Base-by-base conservation (phyloP, 2,329 filamentous ascomycete genomes). In the Teratosphaeriaceae sp. region DNA sequence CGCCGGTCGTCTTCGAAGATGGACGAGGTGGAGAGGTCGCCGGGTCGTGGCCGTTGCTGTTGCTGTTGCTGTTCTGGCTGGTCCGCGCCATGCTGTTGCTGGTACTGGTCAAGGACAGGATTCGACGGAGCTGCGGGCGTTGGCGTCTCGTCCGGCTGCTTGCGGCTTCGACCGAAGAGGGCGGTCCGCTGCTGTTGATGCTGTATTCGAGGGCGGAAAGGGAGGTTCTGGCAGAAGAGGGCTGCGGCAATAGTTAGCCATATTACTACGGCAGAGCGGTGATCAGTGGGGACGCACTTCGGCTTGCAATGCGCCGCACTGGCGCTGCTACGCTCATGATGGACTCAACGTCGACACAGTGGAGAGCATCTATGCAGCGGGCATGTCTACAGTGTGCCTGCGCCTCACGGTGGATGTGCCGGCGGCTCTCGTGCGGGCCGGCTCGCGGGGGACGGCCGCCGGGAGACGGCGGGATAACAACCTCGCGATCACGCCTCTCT, bases 321-420 rank as follows among this genome's bases (percentile, higher is more conserved):
- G 81, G 79, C 59, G 80, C 67, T 64, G 76, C 75, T 56, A 83
- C 65, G 67, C 73, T 85, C 83, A 87, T 88, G 38, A n/a, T n/a
- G n/a, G n/a, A n/a, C n/a, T n/a, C n/a, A n/a, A n/a, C n/a, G n/a
- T n/a, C n/a, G n/a, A n/a, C n/a, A n/a, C n/a, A n/a, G n/a, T n/a
- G n/a, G n/a, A n/a, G n/a, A n/a, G n/a, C n/a, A n/a, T n/a, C n/a
- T n/a, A n/a, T n/a, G n/a, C n/a, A n/a, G n/a, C n/a, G n/a, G n/a
- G n/a, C n/a, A n/a, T n/a, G n/a, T n/a, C n/a, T n/a, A n/a, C n/a
- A n/a, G n/a, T n/a, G n/a, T n/a, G n/a, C n/a, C n/a, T n/a, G n/a
- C n/a, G n/a, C n/a, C n/a, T n/a, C n/a, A n/a, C n/a, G n/a, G n/a
- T n/a, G n/a, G n/a, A n/a, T n/a, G n/a, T n/a, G n/a, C n/a, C n/a